A percentile compares a stretch with the other conserved stretches of the same genome.
These are phyloP conservation scores for Emiliania huxleyi DNA, from an alignment of 78 protist genomes.

Conservation along the genomic window DNA sequence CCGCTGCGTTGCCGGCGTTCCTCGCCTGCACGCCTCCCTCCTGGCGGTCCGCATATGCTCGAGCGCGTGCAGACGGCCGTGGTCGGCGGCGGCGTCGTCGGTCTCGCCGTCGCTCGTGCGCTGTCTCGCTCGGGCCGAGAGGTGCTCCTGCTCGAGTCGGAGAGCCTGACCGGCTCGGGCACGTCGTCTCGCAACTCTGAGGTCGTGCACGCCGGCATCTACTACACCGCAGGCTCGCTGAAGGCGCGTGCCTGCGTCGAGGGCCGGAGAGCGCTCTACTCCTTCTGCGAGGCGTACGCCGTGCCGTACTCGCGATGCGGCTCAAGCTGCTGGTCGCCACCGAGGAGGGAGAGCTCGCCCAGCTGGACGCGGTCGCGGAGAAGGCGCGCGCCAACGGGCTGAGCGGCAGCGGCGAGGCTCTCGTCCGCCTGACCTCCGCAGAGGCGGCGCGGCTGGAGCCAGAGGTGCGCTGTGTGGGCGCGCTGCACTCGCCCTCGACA, in stretches of 20 bases:
- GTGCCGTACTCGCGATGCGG: not conserved
- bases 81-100: not conserved
- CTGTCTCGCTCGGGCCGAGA: not conserved
- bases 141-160: not conserved
- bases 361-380: not conserved
- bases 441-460: not conserved
- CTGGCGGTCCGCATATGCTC: too few relatives aligned
- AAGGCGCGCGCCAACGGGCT: not conserved
- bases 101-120: not conserved
- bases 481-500: not conserved
- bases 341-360: not conserved
- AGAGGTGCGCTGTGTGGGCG: not conserved
- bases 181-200: not conserved
- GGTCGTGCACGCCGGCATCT: conserved; percentile 30
- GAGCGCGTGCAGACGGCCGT: too few relatives aligned
- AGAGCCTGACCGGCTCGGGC: not conserved
- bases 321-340: conserved; percentile 9
- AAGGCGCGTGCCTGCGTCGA: not conserved
- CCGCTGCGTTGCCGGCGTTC: too few relatives aligned
- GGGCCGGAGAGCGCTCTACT: not conserved
- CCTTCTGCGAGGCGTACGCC: not conserved
- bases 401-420: not conserved
- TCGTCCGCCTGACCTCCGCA: not conserved
- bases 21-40: too few relatives aligned
- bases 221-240: not conserved